A percentile compares a stretch with the other conserved stretches of the same genome.
These are phyloP conservation scores for Globisporangium nodosum DNA, from an alignment of 352 stramenopile species.

Conservation along the genomic window DNA sequence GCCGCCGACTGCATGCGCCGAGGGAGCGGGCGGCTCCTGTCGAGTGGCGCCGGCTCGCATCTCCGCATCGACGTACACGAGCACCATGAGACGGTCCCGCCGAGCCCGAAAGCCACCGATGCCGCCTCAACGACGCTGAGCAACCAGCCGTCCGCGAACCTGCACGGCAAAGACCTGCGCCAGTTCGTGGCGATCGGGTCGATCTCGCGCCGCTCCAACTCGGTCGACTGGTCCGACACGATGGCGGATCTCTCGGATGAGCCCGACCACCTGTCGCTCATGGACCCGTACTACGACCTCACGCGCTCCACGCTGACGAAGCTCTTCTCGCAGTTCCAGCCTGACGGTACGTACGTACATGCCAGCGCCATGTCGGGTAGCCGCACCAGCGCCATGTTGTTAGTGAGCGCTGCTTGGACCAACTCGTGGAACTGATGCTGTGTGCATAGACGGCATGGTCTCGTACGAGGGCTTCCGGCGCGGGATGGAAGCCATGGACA, in stretches of 20 bases:
- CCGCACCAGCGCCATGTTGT: too few species aligned
- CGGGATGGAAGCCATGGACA: constrained; percentile 72
- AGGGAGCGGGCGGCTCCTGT: background rate
- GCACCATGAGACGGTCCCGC: background rate
- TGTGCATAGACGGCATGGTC: constrained; percentile 35
- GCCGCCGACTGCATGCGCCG: background rate
- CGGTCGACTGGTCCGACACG: constrained; percentile 68
- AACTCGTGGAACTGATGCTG: too few species aligned
- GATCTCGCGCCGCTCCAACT: constrained; percentile 38
- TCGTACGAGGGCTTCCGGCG: constrained; percentile 71
- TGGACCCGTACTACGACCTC: constrained; percentile 85
- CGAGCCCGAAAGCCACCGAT: background rate
- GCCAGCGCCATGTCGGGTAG: constrained; percentile 12
- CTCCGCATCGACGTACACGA: constrained; percentile 7
- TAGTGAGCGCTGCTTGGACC: too few species aligned
- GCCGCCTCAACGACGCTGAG: background rate
- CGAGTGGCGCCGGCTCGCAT: background rate
- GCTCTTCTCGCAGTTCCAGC: constrained; percentile 61
- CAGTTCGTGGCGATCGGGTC: constrained; percentile 54
- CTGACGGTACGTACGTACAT: constrained; percentile 32
- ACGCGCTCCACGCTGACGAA: constrained; percentile 65
- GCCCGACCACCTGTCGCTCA: constrained; percentile 50
- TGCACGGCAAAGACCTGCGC: constrained; percentile 63
- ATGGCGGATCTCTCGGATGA: constrained; percentile 31
- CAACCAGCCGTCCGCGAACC: constrained; percentile 16